Conservation (phyloP, 306 rosid species). For the Prunus campanulata region DNA sequence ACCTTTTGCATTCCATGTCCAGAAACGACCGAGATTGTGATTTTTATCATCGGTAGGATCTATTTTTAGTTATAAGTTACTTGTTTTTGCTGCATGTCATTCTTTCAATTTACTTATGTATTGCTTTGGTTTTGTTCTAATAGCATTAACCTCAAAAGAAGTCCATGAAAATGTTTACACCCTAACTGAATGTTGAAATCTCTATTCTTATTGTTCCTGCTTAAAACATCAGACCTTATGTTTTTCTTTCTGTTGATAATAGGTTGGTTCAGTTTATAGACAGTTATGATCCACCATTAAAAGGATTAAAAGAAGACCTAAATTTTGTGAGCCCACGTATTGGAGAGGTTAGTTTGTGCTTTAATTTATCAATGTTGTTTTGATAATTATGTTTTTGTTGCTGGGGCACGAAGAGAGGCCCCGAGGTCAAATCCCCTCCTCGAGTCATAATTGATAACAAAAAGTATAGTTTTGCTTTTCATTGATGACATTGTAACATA, state of each 20-base stretch:
- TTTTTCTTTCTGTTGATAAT: slow-evolving; percentile 35
- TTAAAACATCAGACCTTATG: slow-evolving; percentile 16
- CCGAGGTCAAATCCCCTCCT: background rate
- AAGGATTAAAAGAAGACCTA: slow-evolving; percentile 95
- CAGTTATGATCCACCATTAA: slow-evolving; percentile 90
- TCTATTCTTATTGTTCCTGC: background rate
- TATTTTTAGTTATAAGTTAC: slow-evolving; percentile 19
- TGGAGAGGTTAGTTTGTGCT: slow-evolving; percentile 84
- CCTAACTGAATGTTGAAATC: background rate
- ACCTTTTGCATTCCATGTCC: slow-evolving; percentile 85
- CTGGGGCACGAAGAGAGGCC: background rate
- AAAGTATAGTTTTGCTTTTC: background rate
- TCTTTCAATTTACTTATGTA: background rate
- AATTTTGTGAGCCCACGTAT: slow-evolving; percentile 99
- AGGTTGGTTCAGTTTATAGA: slow-evolving; percentile 94
- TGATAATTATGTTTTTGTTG: background rate
- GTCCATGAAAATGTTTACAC: background rate
- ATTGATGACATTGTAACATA: background rate
- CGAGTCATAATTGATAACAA: background rate
- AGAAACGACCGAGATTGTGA: slow-evolving; percentile 93
- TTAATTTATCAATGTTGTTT: slow-evolving; percentile 13
- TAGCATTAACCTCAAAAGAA: too few relatives aligned
- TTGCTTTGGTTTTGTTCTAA: background rate
- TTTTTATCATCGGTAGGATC: slow-evolving; percentile 89
- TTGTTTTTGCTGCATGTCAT: slow-evolving; percentile 7